Conservation (phyloP, 495 filamentous ascomycete genomes). For the Mytilinidion resinicola region DNA sequence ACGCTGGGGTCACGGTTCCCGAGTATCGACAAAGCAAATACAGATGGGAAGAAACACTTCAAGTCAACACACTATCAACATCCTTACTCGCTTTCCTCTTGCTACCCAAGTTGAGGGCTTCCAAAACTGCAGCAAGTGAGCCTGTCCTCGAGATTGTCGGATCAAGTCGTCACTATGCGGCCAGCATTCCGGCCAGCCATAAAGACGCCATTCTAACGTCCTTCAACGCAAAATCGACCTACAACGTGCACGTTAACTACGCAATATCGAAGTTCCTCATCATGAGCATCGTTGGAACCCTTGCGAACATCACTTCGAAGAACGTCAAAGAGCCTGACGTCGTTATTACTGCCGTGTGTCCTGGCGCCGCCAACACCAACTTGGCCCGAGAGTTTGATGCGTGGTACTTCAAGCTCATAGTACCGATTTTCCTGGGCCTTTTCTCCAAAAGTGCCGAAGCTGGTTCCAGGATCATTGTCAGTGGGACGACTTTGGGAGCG, state of each 20-base stretch:
- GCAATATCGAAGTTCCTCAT: conserved; percentile 6
- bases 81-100: conserved; percentile 50
- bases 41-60: conserved; percentile 50
- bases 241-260: background rate
- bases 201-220: background rate
- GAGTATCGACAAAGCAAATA: conserved; percentile 19
- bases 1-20: conserved; percentile 20
- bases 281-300: conserved; percentile 4
- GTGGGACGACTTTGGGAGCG: conserved; percentile 11
- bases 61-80: conserved; percentile 56
- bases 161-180: background rate
- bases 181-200: background rate
- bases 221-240: conserved; percentile 1
- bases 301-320: conserved; percentile 2
- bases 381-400: conserved; percentile 11
- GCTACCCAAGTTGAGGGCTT: conserved; percentile 40
- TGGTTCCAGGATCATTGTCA: conserved; percentile 21
- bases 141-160: conserved; percentile 24
- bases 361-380: conserved; percentile 20
- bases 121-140: conserved; percentile 6
- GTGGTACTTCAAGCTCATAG: background rate
- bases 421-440: conserved; percentile 1
- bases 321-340: conserved; percentile 16
- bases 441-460: conserved; percentile 17
- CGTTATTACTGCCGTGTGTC: conserved; percentile 16